Percentiles rank a stretch among this genome's conserved stretches.
Conservation (phyloP, 441 rosid genomes). For the Dalechampia spathulata region DNA sequence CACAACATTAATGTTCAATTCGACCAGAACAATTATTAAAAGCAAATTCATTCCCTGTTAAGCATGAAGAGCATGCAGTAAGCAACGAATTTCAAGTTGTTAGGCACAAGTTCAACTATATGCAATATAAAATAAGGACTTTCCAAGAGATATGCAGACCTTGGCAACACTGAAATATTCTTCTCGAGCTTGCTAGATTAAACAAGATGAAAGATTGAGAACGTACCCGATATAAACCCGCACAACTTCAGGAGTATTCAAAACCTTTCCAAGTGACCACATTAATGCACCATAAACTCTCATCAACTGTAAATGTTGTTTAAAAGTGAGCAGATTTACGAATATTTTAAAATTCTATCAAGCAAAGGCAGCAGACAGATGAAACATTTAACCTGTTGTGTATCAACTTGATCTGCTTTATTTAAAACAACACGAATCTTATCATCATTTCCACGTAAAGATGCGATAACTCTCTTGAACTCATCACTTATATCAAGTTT, state of each 20-base stretch:
- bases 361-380: not conserved
- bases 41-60: too few relatives aligned
- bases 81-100: too few relatives aligned
- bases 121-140: too few relatives aligned
- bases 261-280: slow-evolving; percentile 97
- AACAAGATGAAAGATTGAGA: not conserved
- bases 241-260: slow-evolving; percentile 82
- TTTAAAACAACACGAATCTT: slow-evolving; percentile 91
- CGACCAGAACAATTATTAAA: too few relatives aligned
- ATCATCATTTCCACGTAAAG: slow-evolving; percentile 85
- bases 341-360: too few relatives aligned
- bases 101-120: too few relatives aligned
- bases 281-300: slow-evolving; percentile 93
- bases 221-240: slow-evolving; percentile 86
- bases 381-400: slow-evolving; percentile 62
- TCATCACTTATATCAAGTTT: slow-evolving; percentile 92
- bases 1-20: too few relatives aligned
- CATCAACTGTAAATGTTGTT: slow-evolving; percentile 48
- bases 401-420: slow-evolving; percentile 88
- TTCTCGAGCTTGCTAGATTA: not conserved
- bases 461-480: slow-evolving; percentile 86
- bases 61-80: too few relatives aligned
- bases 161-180: too few relatives aligned
- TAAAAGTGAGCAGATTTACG: slow-evolving; percentile 3
- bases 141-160: too few relatives aligned